Conservation (phyloP, 805 yeast species). For the Saccharomyces jurei region DNA sequence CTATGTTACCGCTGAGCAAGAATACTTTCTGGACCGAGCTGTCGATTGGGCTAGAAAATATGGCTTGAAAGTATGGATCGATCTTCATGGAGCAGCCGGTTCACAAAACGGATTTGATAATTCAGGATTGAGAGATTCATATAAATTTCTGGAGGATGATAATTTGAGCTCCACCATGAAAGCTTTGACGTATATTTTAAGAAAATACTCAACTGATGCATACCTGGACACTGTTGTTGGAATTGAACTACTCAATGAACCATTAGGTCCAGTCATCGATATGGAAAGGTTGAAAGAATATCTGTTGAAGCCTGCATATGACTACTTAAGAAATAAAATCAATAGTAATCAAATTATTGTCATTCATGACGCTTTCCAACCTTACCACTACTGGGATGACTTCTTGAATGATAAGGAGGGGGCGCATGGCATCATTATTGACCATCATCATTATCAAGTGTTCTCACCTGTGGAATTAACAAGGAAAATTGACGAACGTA, state of each 20-base stretch:
- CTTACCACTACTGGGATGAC: conserved; percentile 51
- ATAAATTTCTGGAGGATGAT: conserved; percentile 41
- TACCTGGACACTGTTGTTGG: conserved; percentile 70
- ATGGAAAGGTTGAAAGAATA: conserved; percentile 42
- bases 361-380: conserved; percentile 75
- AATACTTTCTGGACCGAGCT: conserved; percentile 62
- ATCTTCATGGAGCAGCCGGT: conserved; percentile 89
- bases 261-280: conserved; percentile 61
- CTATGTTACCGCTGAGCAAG: conserved; percentile 69
- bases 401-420: conserved; percentile 36
- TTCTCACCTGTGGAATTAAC: conserved; percentile 55
- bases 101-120: conserved; percentile 92
- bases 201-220: conserved; percentile 52
- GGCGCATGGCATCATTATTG: conserved; percentile 55
- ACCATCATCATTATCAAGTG: conserved; percentile 89
- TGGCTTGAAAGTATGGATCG: conserved; percentile 73
- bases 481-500: conserved; percentile 52
- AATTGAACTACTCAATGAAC: conserved; percentile 80
- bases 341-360: conserved; percentile 49
- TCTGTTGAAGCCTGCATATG: conserved; percentile 57
- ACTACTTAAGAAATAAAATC: conserved; percentile 43
- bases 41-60: conserved; percentile 62
- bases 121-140: conserved; percentile 70
- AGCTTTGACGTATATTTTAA: conserved; percentile 46
- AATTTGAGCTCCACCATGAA: conserved; percentile 46